Base-by-base conservation (phyloP, 345 rosid genomes). In the Microthlaspi erraticum region DNA sequence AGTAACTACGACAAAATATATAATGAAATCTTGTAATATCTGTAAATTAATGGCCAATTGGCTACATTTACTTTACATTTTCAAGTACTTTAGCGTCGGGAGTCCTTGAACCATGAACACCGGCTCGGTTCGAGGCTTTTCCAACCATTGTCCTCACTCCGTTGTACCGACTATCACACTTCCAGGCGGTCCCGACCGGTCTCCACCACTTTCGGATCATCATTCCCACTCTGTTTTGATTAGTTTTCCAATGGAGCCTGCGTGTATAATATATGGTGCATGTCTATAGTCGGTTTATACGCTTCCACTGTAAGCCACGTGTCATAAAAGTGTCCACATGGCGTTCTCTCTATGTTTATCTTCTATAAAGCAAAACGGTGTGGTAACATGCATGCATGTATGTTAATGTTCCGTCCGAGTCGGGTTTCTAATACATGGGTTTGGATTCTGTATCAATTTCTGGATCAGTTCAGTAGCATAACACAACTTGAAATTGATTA, bases 61-160 rank as follows among this genome's bases (percentile, higher is more conserved):
- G 43, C 23, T 36, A 39, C 3, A 17, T 42, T 10, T 14, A 60
- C 10, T 61, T 61, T 75, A 75, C 79, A 69, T 62, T 68, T 36
- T 62, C 54, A 62, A 75, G 74, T 75, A 38, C 5, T 68, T 68
- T 75, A 29, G 79, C 39, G 20, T 62, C 23, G 18, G 74, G 70
- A 39, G 53, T 38, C n/a, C 52, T 45, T 0, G 75, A 62, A 68
- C 79, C 79, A 55, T 69, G 71, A 69, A 69, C 79, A 62, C 79
- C 66, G 1, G 79, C 53, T 75, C 79, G 70, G 53, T 75, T 41
- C 3, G 75, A 68, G 7, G 75, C 66, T 75, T 75, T 69, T 38
- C 75, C 79, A 55, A 75, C 66, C 71, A 69, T 54, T 9, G 71
- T 69, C 60, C 75, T 75, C 32, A 23, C 75, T 13, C 60, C 37